These are phyloP conservation scores for Starmerella powellii DNA, from an alignment of 805 yeast genomes.

Conservation along the genomic window DNA sequence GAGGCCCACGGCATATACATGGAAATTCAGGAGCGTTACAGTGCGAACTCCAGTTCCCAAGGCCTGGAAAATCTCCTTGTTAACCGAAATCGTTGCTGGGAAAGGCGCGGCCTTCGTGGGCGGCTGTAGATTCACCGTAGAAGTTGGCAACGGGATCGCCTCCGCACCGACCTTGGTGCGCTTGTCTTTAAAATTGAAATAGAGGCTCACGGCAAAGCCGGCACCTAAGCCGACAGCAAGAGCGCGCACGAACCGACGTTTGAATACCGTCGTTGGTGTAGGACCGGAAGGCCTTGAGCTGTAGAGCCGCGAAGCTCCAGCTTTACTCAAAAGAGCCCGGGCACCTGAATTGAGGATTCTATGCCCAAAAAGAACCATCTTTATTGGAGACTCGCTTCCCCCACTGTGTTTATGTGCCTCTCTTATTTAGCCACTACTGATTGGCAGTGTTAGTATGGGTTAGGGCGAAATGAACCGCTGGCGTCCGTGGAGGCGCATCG, in stretches of 20 bases:
- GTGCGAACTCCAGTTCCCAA: slow-evolving; percentile 73
- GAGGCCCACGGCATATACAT: slow-evolving; percentile 78
- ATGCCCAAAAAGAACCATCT: no score
- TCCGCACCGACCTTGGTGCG: not conserved
- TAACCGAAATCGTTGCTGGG: slow-evolving; percentile 23
- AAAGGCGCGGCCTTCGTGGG: slow-evolving; percentile 30
- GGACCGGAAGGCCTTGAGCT: no score
- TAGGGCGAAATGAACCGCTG: no score
- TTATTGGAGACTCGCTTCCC: no score
- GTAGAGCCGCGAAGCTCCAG: no score
- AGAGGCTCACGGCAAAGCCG: slow-evolving; percentile 2
- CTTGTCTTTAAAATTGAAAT: not conserved
- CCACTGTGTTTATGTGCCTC: no score
- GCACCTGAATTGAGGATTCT: no score
- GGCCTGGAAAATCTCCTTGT: slow-evolving; percentile 36
- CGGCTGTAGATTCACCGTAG: slow-evolving; percentile 23
- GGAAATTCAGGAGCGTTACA: slow-evolving; percentile 71
- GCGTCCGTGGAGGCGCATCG: no score
- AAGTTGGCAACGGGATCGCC: not conserved
- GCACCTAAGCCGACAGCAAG: slow-evolving; percentile 5
- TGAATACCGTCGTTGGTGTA: not conserved
- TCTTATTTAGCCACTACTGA: not conserved
- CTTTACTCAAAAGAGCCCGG: no score
- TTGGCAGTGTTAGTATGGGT: no score
- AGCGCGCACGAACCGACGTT: slow-evolving; percentile 4